Evolutionary conservation across 805 yeast genomes (phyloP).

Genomic region (Komagataella kurtzmanii): DNA sequence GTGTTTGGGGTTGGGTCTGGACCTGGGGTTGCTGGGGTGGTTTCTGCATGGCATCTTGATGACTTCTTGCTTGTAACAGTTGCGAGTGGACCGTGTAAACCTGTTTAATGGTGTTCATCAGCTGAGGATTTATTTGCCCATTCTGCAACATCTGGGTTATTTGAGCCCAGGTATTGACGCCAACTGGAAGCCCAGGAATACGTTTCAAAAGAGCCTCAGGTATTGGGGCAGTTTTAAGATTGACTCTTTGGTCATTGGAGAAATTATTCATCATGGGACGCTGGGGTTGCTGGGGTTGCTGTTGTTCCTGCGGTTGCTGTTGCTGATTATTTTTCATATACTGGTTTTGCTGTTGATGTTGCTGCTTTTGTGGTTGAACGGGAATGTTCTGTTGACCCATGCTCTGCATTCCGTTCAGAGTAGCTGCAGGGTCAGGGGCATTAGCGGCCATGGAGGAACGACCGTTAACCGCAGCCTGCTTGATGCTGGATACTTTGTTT

Average conservation of each 20-base stretch:
- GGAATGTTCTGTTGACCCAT: constrained; percentile 11
- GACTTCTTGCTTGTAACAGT: constrained; percentile 3
- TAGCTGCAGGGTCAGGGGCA: constrained; percentile 5
- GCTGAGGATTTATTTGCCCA: constrained; percentile 43
- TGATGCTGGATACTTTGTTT: constrained; percentile 21
- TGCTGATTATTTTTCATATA: constrained; percentile 4
- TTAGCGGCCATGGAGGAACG: constrained; percentile 13
- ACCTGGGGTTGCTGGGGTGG: constrained; percentile 5
- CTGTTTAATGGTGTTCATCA: constrained; percentile 45
- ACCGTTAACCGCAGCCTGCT: constrained; percentile 26
- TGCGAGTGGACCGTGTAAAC: constrained; percentile 36
- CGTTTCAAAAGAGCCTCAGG: constrained; percentile 53
- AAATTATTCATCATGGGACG: constrained; percentile 4
- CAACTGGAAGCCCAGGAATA: constrained; percentile 68
- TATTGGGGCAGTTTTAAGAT: constrained; percentile 53
- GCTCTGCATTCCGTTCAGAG: constrained; percentile 8
- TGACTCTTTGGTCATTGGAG: constrained; percentile 12
- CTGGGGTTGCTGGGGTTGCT: constrained; percentile 13
- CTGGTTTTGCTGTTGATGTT: constrained; percentile 11
- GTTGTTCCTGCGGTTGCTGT: constrained; percentile 10
- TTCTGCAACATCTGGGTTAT: constrained; percentile 50
- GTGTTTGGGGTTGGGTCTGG: constrained; percentile 4
- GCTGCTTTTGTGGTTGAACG: constrained; percentile 11
- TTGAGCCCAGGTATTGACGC: constrained; percentile 71
- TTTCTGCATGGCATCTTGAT: constrained; percentile 8